A percentile compares a stretch with the other conserved stretches of the same genome.
phyloP scores from a whole-genome alignment of 2,329 filamentous ascomycete species.

The Fusarium zealandicum region DNA sequence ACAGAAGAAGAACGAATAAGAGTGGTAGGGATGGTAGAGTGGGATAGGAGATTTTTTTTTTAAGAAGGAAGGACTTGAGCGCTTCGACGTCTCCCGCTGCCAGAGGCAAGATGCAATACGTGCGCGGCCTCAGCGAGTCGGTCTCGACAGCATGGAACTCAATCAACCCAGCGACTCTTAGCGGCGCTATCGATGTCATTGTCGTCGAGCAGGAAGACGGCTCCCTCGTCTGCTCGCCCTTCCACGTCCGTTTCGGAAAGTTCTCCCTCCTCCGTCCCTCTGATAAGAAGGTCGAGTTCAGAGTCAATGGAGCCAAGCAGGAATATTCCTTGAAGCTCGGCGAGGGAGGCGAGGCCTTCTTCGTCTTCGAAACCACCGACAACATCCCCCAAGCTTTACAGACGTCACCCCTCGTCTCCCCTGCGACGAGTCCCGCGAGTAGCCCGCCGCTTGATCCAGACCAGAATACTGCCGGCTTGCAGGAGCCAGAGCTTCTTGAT shows the following conservation, averaged over 20 bases:
- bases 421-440: conserved; percentile 83
- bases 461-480: conserved; percentile 51
- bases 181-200: conserved; percentile 98
- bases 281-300: conserved; percentile 99
- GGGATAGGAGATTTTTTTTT: too few species aligned
- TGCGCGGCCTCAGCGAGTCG: conserved; percentile 90
- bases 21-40: too few species aligned
- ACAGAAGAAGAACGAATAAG: too few species aligned
- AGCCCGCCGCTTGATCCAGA: conserved; percentile 72
- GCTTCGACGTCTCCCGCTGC: conserved; percentile 16
- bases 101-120: conserved; percentile 83
- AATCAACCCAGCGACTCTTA: conserved; percentile 96
- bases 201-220: conserved; percentile 97
- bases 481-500: conserved; percentile 75
- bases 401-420: conserved; percentile 92
- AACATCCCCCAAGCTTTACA: conserved; percentile 92
- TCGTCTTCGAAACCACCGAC: conserved; percentile 95
- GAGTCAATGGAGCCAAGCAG: conserved; percentile 90
- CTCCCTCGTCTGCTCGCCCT: conserved; percentile 87
- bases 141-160: conserved; percentile 99
- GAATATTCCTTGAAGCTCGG: conserved; percentile 98
- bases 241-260: conserved; percentile 98
- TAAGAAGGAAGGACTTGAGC: too few species aligned
- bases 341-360: conserved; percentile 97
- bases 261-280: conserved; percentile 93